Conservation (phyloP, 1,284 basidiomycete genomes). For the Ceratobasidium sp. region DNA sequence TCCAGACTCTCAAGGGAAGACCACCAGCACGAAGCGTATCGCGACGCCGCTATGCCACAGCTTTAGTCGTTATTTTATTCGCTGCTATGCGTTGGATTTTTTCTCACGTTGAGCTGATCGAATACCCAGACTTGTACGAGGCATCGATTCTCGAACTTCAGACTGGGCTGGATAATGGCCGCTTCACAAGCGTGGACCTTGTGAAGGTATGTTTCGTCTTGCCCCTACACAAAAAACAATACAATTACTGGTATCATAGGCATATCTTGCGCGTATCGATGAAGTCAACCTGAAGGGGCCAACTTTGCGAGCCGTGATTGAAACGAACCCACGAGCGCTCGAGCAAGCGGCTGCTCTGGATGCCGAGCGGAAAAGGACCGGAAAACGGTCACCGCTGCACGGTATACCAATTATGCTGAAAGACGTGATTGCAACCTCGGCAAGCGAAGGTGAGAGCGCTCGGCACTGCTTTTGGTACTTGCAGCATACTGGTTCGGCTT, state of each 20-base stretch:
- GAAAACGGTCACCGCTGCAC: conserved; percentile 67
- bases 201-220: conserved; percentile 61
- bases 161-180: conserved; percentile 61
- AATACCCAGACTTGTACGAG: conserved; percentile 68
- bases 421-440: conserved; percentile 70
- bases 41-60: too few relatives aligned
- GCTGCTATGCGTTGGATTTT: too few relatives aligned
- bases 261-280: conserved; percentile 74
- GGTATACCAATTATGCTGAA: conserved; percentile 78
- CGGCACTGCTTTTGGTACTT: not conserved
- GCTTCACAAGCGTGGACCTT: conserved; percentile 72
- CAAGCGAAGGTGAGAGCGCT: not conserved
- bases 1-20: too few relatives aligned
- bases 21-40: too few relatives aligned
- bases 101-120: too few relatives aligned
- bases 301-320: conserved; percentile 68
- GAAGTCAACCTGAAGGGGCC: conserved; percentile 76
- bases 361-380: conserved; percentile 61
- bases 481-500: not conserved
- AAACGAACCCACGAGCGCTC: conserved; percentile 69
- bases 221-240: not conserved
- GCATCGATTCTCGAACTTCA: conserved; percentile 69
- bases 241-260: conserved; percentile 55
- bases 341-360: conserved; percentile 67
- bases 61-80: too few relatives aligned